Evolutionary conservation across 2,329 filamentous ascomycete species (phyloP), one percentile per base, ranked within the genome.

Genomic region (Apiospora sp.): DNA sequence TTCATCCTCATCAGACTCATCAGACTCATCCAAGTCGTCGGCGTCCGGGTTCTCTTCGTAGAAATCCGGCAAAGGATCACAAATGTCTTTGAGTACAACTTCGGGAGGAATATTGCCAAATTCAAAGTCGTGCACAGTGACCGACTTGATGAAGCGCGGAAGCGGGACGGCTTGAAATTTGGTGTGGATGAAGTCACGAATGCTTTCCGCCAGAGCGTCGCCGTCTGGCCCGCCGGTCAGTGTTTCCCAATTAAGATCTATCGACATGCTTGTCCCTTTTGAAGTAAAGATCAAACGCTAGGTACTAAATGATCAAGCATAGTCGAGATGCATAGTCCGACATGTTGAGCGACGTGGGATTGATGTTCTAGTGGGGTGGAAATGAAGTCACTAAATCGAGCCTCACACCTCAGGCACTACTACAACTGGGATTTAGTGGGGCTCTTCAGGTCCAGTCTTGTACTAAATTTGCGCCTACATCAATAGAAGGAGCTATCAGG

Each of bases 191-290:
- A 99, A 99, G 79, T 92, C 91, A 76, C 96, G 93, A 83, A 99
- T 97, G 75, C 89, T 90, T 80, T 95, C 92, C 68, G 96, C 95
- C 74, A 98, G 91, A 71, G 91, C 93, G 75, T 92, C 89, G 72
- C 96, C 96, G 83, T 98, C 96, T 68, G 94, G 91, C 41, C 96
- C 96, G 74, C 91, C 92, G 30, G 96, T 98, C 80, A 98, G 90
- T 75, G 93, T 93, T 80, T 96, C 92, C 96, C 96, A 99, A 84
- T 97, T 95, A 82, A 99, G 92, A 81, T 98, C 95, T 86, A 99
- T 96, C 77, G 96, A 98, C 96, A 99, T 99, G 67, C 2, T 68
- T 30, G 34, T 24, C 19, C 16, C 19, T 41, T 1, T 41, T 22
- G 30, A 5, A 14, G n/a, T 41, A 13, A 22, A 64, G n/a, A 51